These are phyloP conservation scores for Trichoderma simmonsii DNA, from an alignment of 2,329 filamentous ascomycete species.

Conservation along the genomic window DNA sequence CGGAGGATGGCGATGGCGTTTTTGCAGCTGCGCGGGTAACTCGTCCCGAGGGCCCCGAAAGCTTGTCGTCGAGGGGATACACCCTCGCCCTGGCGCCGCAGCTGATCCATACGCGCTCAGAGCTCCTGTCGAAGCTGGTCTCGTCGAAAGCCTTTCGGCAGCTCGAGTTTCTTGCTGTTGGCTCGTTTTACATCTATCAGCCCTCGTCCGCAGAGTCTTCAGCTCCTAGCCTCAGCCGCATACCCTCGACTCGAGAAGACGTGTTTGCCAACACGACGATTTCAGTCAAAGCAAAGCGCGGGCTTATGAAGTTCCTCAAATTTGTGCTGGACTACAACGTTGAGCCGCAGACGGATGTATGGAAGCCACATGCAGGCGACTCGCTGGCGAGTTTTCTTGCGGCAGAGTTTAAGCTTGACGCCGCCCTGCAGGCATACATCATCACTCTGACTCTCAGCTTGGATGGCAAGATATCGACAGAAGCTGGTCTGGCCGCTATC, in stretches of 20 bases:
- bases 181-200: conserved; percentile 81
- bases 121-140: conserved; percentile 75
- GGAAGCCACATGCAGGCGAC: conserved; percentile 54
- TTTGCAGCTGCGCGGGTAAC: conserved; percentile 35
- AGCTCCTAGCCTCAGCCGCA: conserved; percentile 55
- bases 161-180: conserved; percentile 89
- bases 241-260: conserved; percentile 88
- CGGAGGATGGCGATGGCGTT: conserved; percentile 24
- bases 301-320: conserved; percentile 90
- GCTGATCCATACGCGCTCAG: conserved; percentile 78
- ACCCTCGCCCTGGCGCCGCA: conserved; percentile 81
- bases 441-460: conserved; percentile 70
- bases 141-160: conserved; percentile 85
- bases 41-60: conserved; percentile 27
- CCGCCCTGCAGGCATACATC: conserved; percentile 60
- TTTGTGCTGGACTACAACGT: conserved; percentile 73
- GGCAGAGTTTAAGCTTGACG: conserved; percentile 63
- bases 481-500: conserved; percentile 68
- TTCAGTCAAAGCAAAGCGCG: conserved; percentile 75
- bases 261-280: conserved; percentile 78
- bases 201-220: conserved; percentile 29
- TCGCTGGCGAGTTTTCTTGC: conserved; percentile 59
- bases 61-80: conserved; percentile 68
- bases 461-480: conserved; percentile 58
- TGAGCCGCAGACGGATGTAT: conserved; percentile 52